Percentiles rank a stretch among this genome's conserved stretches.
phyloP scores from a whole-genome alignment of 2,329 filamentous ascomycete species.

The Fusarium illudens region DNA sequence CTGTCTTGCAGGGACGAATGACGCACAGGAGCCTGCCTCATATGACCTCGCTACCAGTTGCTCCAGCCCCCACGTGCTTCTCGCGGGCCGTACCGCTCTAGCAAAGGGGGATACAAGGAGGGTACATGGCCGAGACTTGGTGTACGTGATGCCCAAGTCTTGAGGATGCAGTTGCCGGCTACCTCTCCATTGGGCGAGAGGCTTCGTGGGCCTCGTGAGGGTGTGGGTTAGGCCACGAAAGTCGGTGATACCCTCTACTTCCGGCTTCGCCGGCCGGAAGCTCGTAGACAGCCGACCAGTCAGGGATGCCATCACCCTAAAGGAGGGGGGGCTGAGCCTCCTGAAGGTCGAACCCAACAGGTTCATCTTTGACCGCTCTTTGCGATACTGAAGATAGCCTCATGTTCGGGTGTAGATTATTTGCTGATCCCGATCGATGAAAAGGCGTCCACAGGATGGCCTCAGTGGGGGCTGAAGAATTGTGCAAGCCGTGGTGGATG shows the following conservation, averaged over 20 bases:
- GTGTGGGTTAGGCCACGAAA: neutral
- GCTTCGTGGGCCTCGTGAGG: neutral
- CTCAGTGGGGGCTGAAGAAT: neutral
- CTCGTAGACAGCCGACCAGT: neutral
- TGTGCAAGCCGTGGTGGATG: neutral
- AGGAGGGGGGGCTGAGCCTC: neutral
- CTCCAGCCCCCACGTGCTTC: neutral
- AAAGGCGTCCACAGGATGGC: conserved; percentile 1
- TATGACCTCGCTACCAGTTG: neutral
- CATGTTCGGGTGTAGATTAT: neutral
- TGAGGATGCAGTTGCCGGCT: neutral
- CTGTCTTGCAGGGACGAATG: neutral
- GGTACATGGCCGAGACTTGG: neutral
- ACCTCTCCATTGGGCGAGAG: neutral
- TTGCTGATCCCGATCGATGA: neutral
- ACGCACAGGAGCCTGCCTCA: neutral
- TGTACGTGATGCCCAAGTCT: neutral
- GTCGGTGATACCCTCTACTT: neutral
- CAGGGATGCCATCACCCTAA: neutral
- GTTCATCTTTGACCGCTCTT: neutral
- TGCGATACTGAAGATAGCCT: neutral
- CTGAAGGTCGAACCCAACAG: neutral
- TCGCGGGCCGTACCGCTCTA: neutral
- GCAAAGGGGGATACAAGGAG: neutral
- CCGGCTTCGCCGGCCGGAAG: neutral